Conservation (phyloP, 176 grass and related monocot species). For the Tillandsia fasciculata region DNA sequence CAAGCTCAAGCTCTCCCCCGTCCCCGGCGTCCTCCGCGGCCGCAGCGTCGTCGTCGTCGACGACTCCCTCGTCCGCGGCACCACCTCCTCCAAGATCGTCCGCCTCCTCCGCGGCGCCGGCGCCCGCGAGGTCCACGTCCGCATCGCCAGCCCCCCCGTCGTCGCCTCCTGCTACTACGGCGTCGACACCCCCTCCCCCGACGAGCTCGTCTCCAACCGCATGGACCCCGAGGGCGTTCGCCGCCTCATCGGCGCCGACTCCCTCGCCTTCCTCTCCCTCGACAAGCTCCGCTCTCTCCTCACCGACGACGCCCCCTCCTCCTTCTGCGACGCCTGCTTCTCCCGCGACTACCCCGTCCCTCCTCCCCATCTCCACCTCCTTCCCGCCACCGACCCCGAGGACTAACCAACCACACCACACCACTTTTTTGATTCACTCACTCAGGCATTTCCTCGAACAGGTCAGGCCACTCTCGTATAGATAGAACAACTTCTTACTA, state of each 20-base stretch:
- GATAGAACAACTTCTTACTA: too few species aligned
- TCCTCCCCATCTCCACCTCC: slow-evolving; percentile 27
- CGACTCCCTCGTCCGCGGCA: slow-evolving; percentile 88
- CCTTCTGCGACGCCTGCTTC: slow-evolving; percentile 79
- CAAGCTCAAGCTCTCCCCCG: slow-evolving; percentile 78
- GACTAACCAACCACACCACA: slow-evolving; percentile 16
- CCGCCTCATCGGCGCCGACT: slow-evolving; percentile 60
- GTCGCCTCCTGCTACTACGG: slow-evolving; percentile 80
- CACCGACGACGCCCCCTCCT: slow-evolving; percentile 43
- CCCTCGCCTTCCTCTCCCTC: slow-evolving; percentile 76
- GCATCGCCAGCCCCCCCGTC: slow-evolving; percentile 81
- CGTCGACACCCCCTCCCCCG: slow-evolving; percentile 73
- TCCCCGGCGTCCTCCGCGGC: slow-evolving; percentile 58
- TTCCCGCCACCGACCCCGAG: slow-evolving; percentile 17
- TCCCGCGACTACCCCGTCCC: slow-evolving; percentile 59
- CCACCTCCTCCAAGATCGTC: slow-evolving; percentile 93
- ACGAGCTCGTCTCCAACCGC: slow-evolving; percentile 76
- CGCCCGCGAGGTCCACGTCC: slow-evolving; percentile 93
- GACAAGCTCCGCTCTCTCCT: slow-evolving; percentile 58
- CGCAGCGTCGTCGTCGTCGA: slow-evolving; percentile 91
- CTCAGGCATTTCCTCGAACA: too few species aligned
- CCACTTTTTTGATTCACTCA: too few species aligned
- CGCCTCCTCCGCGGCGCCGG: slow-evolving; percentile 62
- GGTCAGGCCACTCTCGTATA: too few species aligned
- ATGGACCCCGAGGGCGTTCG: slow-evolving; percentile 56